Base-by-base conservation (phyloP, 768 basidiomycete species). In the Suillus fuscotomentosus region DNA sequence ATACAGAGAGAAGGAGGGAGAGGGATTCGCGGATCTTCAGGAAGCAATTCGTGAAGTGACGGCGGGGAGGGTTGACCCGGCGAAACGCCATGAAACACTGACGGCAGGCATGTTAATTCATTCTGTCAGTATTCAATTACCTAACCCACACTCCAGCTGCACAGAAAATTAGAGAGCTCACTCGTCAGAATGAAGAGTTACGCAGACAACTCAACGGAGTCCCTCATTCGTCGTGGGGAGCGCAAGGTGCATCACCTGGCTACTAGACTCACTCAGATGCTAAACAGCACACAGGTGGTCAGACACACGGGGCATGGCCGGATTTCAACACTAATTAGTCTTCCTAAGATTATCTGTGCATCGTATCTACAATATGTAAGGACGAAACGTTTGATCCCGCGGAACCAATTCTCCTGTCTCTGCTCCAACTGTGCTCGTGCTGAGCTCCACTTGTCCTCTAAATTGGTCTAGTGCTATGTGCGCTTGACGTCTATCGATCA, bases 41-140 rank as follows among this genome's bases (percentile, higher is more conserved):
- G 2, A 11, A 3, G 38, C 60, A 22, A 68, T 73, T 39, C 65
- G 50, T 47, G 48, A 45, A 3, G 55, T 70, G 38, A 72, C 67
- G 1, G 62, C 64, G 20, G 57, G 57, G 17, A 20, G 1, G 17
- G 56, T 63, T 38, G 65, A 68, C 3, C 60, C 27, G 2, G 61
- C 39, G 11, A 73, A 65, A 13, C 70, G 73, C 3, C 45, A 68
- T 2, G 73, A 74, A 13, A 60, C 62, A 54, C 55, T 74, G 15
- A 63, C 5, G 7, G 70, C 65, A 69, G 70, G 72, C 71, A 54
- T 34, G 62, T 47, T n/a, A 13, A 11, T 20, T 5, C 5, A 42
- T 59, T 31, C 24, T 27, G 5, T 31, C 17, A 8, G 31, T 42
- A 20, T 27, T 11, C 57, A 42, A 42, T 42, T 13, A 13, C 6